phyloP scores from a whole-genome alignment of 192 early-diverging fungal species.

The Coemansia sp. region DNA sequence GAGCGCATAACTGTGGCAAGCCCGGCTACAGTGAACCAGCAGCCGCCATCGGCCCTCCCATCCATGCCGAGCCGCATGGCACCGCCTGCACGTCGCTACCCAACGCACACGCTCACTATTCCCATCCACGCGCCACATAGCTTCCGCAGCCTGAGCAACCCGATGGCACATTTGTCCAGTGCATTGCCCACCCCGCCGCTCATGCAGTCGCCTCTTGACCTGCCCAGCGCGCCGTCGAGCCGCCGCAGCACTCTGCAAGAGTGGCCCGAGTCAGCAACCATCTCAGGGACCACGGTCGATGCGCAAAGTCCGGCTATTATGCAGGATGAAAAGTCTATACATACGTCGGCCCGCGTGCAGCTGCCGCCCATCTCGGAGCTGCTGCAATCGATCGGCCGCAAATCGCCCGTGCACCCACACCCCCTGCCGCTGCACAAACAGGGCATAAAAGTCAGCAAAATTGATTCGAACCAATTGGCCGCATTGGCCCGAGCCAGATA shows the following conservation, averaged over 20 bases:
- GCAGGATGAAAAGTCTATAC: neutral
- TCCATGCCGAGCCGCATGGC: neutral
- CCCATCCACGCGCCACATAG: neutral
- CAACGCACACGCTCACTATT: neutral
- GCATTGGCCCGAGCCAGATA: neutral
- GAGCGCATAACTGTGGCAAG: neutral
- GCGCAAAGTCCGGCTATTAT: too few species aligned
- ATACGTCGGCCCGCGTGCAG: slow-evolving; percentile 1
- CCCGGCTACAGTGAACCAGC: neutral
- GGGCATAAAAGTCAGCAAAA: neutral
- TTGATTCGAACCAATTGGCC: neutral
- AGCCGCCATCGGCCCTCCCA: neutral
- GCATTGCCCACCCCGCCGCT: neutral
- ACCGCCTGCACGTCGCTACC: neutral
- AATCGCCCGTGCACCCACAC: neutral
- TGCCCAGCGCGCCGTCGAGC: neutral
- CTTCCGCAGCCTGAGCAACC: slow-evolving; percentile 4
- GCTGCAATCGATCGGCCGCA: slow-evolving; percentile 12
- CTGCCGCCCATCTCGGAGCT: slow-evolving; percentile 49
- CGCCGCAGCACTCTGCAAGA: slow-evolving; percentile 3
- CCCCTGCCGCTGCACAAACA: neutral
- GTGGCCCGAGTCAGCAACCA: neutral
- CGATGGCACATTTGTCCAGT: neutral
- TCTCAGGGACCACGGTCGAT: neutral
- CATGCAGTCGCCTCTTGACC: neutral